Conservation (phyloP, 108 stramenopile species). For the Nitzschia inconspicua region DNA sequence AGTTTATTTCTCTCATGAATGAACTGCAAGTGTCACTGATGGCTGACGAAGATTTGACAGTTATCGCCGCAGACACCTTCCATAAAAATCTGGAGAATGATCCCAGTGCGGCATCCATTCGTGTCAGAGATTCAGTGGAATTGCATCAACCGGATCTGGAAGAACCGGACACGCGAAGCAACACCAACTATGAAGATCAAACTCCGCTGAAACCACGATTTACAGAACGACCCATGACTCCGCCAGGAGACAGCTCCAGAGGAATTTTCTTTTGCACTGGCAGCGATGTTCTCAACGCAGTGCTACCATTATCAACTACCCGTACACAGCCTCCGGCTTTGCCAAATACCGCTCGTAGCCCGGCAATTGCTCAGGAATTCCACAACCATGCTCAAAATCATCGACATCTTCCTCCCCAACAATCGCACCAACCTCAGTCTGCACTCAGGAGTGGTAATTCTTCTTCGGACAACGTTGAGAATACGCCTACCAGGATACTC, state of each 20-base stretch:
- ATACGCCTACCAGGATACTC: conserved; percentile 31
- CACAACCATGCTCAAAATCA: conserved; percentile 1
- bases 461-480: conserved; percentile 49
- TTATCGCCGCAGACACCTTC: conserved; percentile 44
- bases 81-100: conserved; percentile 19
- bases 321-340: conserved; percentile 5
- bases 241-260: conserved; percentile 12
- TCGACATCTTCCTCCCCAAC: neutral
- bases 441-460: too few species aligned
- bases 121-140: neutral
- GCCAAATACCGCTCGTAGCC: conserved; percentile 6
- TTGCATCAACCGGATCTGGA: neutral
- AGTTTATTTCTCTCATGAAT: conserved; percentile 66
- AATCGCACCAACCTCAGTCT: conserved; percentile 35
- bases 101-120: neutral
- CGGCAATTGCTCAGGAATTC: conserved; percentile 27
- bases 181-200: conserved; percentile 17
- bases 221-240: conserved; percentile 30
- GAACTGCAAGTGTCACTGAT: conserved; percentile 65
- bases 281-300: conserved; percentile 25
- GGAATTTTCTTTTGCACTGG: conserved; percentile 27
- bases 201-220: conserved; percentile 32
- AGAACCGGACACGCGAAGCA: conserved; percentile 4
- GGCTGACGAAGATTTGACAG: conserved; percentile 69
- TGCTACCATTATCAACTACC: conserved; percentile 10